These are phyloP conservation scores for Pisolithus thermaeus DNA, from an alignment of 1,284 basidiomycete species.

Conservation along the genomic window DNA sequence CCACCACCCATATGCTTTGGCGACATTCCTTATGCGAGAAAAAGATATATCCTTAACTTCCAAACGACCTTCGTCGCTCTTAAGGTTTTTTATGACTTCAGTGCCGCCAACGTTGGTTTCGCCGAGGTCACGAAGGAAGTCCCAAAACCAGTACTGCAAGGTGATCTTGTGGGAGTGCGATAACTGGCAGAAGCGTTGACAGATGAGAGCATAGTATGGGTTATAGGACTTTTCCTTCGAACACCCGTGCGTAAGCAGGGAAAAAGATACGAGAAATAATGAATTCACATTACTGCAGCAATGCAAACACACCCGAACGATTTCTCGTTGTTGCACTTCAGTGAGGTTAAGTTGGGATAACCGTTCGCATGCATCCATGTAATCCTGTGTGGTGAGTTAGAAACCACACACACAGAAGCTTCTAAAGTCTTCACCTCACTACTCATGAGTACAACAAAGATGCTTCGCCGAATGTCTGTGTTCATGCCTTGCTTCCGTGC, in stretches of 20 bases:
- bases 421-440: conserved; percentile 61
- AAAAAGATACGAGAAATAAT: too few relatives aligned
- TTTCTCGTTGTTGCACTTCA: conserved; percentile 92
- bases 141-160: conserved; percentile 95
- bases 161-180: conserved; percentile 72
- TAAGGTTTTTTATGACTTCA: conserved; percentile 64
- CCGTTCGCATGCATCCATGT: conserved; percentile 87
- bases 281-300: conserved; percentile 68
- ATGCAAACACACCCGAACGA: conserved; percentile 69
- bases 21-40: conserved; percentile 57
- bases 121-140: conserved; percentile 89
- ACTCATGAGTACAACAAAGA: conserved; percentile 93
- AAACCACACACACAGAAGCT: not conserved
- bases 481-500: conserved; percentile 90
- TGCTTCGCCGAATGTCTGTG: conserved; percentile 85
- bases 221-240: conserved; percentile 86
- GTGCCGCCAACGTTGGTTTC: conserved; percentile 79
- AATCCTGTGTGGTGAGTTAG: conserved; percentile 57
- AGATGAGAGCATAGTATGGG: conserved; percentile 91
- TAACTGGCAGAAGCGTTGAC: conserved; percentile 35
- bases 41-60: conserved; percentile 54
- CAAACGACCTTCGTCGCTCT: conserved; percentile 43
- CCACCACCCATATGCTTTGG: conserved; percentile 81
- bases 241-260: not conserved
- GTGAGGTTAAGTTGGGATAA: conserved; percentile 79